Base-by-base conservation (phyloP, 2,329 filamentous ascomycete species). In the Penicillium hesseltinei region DNA sequence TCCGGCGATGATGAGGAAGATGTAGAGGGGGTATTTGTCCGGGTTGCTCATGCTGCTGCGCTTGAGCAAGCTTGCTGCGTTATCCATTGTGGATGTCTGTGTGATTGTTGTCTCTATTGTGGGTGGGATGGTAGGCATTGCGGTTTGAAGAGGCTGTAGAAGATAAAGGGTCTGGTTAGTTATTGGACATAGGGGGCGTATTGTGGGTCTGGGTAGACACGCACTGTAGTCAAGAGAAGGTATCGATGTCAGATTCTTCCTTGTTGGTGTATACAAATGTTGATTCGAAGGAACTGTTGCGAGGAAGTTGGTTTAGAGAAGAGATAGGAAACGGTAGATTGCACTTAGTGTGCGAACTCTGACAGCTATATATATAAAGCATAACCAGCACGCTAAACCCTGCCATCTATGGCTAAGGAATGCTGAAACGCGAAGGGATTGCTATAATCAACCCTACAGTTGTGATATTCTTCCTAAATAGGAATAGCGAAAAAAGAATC, bases 1-100 rank as follows among this genome's bases (percentile, higher is more conserved):
- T 8, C 70, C 70, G 33, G 68, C 55, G 15, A 73, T 66, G 9
- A 68, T 65, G 42, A 29, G 46, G 23, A 65, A 62, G 19, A 73
- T 50, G 29, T 70, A 73, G 33, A 66, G 57, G 21, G 65, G 53
- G 51, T 54, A 67, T 36, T 54, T 43, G 19, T 46, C 35, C n/a
- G 61, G 38, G 8, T 52, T 19, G 45, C 27, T 25, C 46, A 57
- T 33, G n/a, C 43, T n/a, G 7, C 50, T 58, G 11, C 64, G 62
- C 21, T 66, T 66, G 8, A 62, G n/a, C 8, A 66, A 43, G 6
- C 21, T 49, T n/a, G 40, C 51, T 2, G 58, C 42, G 5, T 33
- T 25, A 27, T 57, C 25, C 27, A 60, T 56, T 46, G 38, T 48
- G 38, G 49, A 23, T 23, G 19, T 19, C 29, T 44, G 49, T 51